Evolutionary conservation across 2,329 filamentous ascomycete genomes (phyloP).

Genomic region (Aureobasidium zeae): DNA sequence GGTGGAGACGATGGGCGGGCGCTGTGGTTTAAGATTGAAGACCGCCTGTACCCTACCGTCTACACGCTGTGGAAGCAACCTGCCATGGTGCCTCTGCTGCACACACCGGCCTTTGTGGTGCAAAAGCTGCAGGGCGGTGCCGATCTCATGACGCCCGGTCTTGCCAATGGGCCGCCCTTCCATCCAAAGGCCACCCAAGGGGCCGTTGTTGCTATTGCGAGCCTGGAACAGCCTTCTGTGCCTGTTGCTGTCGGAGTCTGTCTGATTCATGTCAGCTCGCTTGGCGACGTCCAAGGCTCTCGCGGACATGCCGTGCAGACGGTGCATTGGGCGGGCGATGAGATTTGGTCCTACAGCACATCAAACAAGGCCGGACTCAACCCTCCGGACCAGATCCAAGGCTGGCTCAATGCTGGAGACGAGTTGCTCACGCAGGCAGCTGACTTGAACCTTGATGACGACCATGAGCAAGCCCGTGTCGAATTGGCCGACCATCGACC

Average conservation of each 20-base stretch:
- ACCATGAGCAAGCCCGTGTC: conserved; percentile 41
- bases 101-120: conserved; percentile 53
- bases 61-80: conserved; percentile 60
- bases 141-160: conserved; percentile 59
- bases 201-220: conserved; percentile 54
- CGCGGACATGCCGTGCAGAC: conserved; percentile 58
- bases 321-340: conserved; percentile 59
- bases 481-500: conserved; percentile 21
- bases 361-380: conserved; percentile 44
- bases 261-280: conserved; percentile 50
- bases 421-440: conserved; percentile 34
- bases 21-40: conserved; percentile 55
- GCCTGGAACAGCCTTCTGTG: conserved; percentile 49
- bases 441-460: conserved; percentile 34
- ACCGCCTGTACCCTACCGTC: conserved; percentile 48
- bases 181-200: conserved; percentile 50
- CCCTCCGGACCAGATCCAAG: conserved; percentile 45
- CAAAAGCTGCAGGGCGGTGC: conserved; percentile 55
- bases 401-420: conserved; percentile 33
- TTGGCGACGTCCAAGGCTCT: conserved; percentile 48
- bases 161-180: conserved; percentile 56
- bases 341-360: conserved; percentile 56
- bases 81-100: conserved; percentile 51
- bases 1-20: conserved; percentile 52
- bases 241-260: conserved; percentile 57